Evolutionary conservation across 176 grass and related monocot genomes (phyloP), one percentile per base, ranked within the genome.

Genomic region (Areca catechu): DNA sequence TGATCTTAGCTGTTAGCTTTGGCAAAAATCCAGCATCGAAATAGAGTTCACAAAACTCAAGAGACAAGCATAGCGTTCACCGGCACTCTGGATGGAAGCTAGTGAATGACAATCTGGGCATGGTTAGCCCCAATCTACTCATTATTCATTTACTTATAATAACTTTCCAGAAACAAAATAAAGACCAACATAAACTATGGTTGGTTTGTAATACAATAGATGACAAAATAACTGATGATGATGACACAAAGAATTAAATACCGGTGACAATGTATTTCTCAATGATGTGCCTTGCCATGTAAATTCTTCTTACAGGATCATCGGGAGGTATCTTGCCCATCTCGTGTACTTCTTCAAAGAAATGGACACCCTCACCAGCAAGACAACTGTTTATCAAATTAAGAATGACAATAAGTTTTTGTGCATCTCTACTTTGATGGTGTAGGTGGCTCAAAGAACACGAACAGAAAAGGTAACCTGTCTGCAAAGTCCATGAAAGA

Each of bases 401-500:
- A 29, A 27, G 23, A 27, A 60, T 29, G 7, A n/a, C 4, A 59
- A 3, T n/a, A 18, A 27, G 3, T 7, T 20, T n/a, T 34, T 24
- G 6, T 28, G 15, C 27, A 24, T 17, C 3, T 24, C 16, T 25
- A 60, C 24, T 30, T 30, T 23, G 27, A 59, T 28, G 15, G 23
- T 27, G 14, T 30, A 7, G 57, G 16, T 16, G 16, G 28, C 15
- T 10, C 17, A 9, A 19, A 29, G 14, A 27, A 60, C 4, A 4
- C 17, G 16, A 27, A 30, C 15, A 60, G n/a, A 29, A 30, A 24
- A 60, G n/a, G 4, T 28, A 16, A 34, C 25, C 24, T 60, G 25
- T 60, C 57, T n/a, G 57, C 25, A n/a, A 60, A 60, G 15, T 17
- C 57, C 57, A 60, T 60, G 57, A 60, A 60, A n/a, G 57, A 60